Evolutionary conservation across 2,329 filamentous ascomycete species (phyloP).

Genomic region (Fusarium agapanthi): DNA sequence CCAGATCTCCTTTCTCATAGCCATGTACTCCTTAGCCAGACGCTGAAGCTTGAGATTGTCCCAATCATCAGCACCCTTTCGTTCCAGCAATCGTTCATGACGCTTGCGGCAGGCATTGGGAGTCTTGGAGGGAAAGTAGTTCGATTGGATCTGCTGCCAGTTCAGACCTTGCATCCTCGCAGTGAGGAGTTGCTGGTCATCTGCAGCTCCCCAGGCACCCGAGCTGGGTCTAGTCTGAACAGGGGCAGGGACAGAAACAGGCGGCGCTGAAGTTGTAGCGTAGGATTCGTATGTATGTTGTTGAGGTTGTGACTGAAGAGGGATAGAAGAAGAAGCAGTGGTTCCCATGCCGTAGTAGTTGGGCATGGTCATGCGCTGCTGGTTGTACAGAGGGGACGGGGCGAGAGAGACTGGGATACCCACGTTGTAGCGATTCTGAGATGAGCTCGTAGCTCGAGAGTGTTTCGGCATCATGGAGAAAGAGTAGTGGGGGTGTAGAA

Average conservation of each 20-base stretch:
- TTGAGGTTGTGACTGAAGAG: slow-evolving; percentile 46
- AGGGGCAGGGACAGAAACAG: slow-evolving; percentile 51
- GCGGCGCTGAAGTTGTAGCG: slow-evolving; percentile 43
- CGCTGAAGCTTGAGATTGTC: slow-evolving; percentile 78
- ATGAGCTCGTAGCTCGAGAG: slow-evolving; percentile 50
- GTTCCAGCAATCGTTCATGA: slow-evolving; percentile 84
- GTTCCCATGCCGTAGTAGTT: slow-evolving; percentile 53
- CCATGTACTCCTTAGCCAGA: slow-evolving; percentile 81
- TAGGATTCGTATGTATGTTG: slow-evolving; percentile 53
- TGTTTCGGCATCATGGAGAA: slow-evolving; percentile 55
- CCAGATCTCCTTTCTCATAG: slow-evolving; percentile 84
- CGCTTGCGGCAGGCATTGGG: slow-evolving; percentile 89
- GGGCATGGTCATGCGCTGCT: slow-evolving; percentile 52
- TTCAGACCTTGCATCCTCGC: slow-evolving; percentile 80
- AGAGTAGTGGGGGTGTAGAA: slow-evolving; percentile 15
- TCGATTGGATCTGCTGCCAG: slow-evolving; percentile 82
- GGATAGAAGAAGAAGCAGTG: slow-evolving; percentile 44
- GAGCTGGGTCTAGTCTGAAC: slow-evolving; percentile 65
- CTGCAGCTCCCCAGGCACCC: slow-evolving; percentile 75
- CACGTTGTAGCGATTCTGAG: slow-evolving; percentile 44
- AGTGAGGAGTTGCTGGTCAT: slow-evolving; percentile 77
- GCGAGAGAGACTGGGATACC: slow-evolving; percentile 52
- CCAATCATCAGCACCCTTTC: slow-evolving; percentile 79
- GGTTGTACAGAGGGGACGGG: slow-evolving; percentile 53
- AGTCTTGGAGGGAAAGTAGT: slow-evolving; percentile 80